Percentiles rank a stretch among this genome's conserved stretches.
phyloP scores from a whole-genome alignment of 1,284 basidiomycete genomes.

The Ustilago bromivora region DNA sequence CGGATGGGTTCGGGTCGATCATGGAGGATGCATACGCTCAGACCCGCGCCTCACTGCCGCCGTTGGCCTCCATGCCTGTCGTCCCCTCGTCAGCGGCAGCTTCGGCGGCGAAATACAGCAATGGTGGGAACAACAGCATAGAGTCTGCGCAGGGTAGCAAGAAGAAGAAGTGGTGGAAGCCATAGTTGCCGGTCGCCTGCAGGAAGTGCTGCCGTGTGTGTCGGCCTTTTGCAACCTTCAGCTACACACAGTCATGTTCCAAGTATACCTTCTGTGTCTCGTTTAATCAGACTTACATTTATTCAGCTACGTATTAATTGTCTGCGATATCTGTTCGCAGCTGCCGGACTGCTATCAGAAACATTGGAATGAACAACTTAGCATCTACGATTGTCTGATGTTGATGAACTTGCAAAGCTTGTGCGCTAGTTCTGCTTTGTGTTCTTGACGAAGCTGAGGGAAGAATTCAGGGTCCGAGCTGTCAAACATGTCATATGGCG shows the following conservation, averaged over 20 bases:
- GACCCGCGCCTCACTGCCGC: slow-evolving; percentile 28
- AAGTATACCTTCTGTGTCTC: background rate
- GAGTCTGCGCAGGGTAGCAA: slow-evolving; percentile 15
- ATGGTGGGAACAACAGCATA: background rate
- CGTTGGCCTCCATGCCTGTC: slow-evolving; percentile 26
- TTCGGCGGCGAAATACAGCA: slow-evolving; percentile 2
- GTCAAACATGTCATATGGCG: background rate
- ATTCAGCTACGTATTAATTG: background rate
- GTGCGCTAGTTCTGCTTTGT: too few species aligned
- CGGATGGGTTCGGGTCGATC: slow-evolving; percentile 24
- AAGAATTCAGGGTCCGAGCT: slow-evolving; percentile 11
- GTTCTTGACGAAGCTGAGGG: background rate
- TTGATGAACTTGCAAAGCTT: too few species aligned
- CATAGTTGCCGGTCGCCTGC: background rate
- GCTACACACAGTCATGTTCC: background rate
- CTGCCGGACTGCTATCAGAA: too few species aligned
- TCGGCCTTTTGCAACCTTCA: too few species aligned
- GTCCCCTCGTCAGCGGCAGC: slow-evolving; percentile 8
- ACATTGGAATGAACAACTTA: too few species aligned
- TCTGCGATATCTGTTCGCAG: background rate
- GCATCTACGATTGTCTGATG: too few species aligned
- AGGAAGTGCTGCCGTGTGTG: too few species aligned
- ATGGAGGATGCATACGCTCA: slow-evolving; percentile 37
- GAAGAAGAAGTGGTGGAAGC: slow-evolving; percentile 48
- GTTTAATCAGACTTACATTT: background rate